Evolutionary conservation across 2,329 filamentous ascomycete genomes (phyloP).

Genomic region (Ramularia collo-cygni): DNA sequence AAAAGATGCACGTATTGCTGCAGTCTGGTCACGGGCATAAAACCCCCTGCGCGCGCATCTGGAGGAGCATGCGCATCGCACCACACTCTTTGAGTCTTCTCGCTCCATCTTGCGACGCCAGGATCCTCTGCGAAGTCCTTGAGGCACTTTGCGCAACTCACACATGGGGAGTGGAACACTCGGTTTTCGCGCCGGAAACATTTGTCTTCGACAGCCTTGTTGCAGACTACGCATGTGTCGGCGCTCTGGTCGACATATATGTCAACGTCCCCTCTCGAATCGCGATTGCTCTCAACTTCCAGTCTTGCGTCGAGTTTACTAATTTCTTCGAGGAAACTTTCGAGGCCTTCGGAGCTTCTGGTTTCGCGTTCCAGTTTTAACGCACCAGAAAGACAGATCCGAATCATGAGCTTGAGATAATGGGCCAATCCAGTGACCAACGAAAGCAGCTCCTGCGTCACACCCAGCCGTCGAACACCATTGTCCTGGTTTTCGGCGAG

Average conservation of each 20-base stretch:
- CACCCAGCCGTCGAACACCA: constrained; percentile 81
- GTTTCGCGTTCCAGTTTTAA: constrained; percentile 85
- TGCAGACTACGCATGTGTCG: constrained; percentile 77
- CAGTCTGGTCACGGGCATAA: constrained; percentile 73
- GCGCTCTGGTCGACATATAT: constrained; percentile 40
- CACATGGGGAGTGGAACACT: constrained; percentile 78
- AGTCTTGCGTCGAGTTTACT: constrained; percentile 73
- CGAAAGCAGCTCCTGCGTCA: constrained; percentile 96
- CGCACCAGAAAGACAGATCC: constrained; percentile 91
- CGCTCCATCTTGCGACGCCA: constrained; percentile 64
- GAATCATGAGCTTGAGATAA: constrained; percentile 93
- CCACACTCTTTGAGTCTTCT: constrained; percentile 60
- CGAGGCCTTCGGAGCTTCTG: constrained; percentile 64
- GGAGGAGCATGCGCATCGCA: constrained; percentile 49
- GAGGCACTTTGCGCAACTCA: constrained; percentile 63
- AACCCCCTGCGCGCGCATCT: constrained; percentile 52
- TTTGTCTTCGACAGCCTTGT: constrained; percentile 88
- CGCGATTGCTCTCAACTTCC: constrained; percentile 56
- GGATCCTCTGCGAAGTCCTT: constrained; percentile 64
- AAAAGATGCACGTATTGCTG: constrained; percentile 93
- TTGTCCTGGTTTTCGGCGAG: constrained; percentile 92
- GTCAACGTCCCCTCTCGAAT: constrained; percentile 37
- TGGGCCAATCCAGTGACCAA: constrained; percentile 93
- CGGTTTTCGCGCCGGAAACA: constrained; percentile 69
- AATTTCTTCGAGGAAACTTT: constrained; percentile 76